These are phyloP conservation scores for Hyphopichia wangnamkhiaoensis DNA, from an alignment of 1,139 yeast species.

Conservation along the genomic window DNA sequence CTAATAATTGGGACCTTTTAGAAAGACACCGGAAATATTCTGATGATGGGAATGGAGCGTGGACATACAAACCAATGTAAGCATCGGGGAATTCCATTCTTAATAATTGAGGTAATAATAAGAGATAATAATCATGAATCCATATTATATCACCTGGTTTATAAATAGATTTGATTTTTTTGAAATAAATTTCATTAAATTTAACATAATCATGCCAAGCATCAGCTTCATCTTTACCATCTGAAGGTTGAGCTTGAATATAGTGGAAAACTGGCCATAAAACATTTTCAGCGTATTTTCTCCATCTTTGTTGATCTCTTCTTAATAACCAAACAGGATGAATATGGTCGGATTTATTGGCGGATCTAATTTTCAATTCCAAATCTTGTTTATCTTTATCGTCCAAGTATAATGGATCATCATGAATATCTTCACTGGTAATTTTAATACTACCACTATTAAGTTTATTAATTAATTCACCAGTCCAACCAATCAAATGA, in stretches of 20 bases:
- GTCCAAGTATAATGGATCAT: constrained; percentile 64
- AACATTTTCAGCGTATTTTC: constrained; percentile 83
- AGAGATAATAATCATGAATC: constrained; percentile 90
- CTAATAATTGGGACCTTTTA: constrained; percentile 76
- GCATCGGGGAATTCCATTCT: constrained; percentile 83
- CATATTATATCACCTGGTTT: constrained; percentile 91
- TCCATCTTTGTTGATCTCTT: constrained; percentile 76
- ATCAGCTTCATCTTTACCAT: constrained; percentile 68
- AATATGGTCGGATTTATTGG: constrained; percentile 50
- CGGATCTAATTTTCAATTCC: constrained; percentile 44
- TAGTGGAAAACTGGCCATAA: constrained; percentile 96
- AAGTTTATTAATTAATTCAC: constrained; percentile 61
- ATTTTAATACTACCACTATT: constrained; percentile 14
- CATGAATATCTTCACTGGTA: constrained; percentile 32
- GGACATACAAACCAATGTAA: constrained; percentile 78
- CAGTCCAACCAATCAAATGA: constrained; percentile 93
- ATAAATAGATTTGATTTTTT: constrained; percentile 70
- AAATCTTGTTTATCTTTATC: constrained; percentile 54
- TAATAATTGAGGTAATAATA: constrained; percentile 81
- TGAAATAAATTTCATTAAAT: constrained; percentile 87
- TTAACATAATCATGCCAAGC: constrained; percentile 93
- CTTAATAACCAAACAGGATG: constrained; percentile 88
- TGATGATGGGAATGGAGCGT: constrained; percentile 93
- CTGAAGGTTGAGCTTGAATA: constrained; percentile 66
- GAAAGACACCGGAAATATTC: constrained; percentile 90